These are phyloP conservation scores for Cystobasidium onofrii DNA, from an alignment of 768 basidiomycete genomes.

Conservation along the genomic window DNA sequence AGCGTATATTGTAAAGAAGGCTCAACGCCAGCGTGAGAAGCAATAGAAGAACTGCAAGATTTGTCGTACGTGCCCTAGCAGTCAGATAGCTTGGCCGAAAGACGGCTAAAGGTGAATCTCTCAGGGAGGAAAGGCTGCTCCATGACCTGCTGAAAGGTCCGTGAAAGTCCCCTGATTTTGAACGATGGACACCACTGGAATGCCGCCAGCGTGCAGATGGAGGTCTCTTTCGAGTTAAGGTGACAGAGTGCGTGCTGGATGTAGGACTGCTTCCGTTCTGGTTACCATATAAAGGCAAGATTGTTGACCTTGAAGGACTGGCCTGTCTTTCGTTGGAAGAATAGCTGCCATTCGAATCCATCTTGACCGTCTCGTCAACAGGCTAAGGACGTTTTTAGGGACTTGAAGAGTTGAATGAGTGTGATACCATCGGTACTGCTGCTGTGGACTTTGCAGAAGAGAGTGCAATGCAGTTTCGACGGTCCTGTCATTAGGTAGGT, in stretches of 20 bases:
- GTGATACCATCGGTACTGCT: neutral
- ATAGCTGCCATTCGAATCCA: neutral
- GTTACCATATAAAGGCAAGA: slow-evolving; percentile 1
- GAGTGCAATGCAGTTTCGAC: neutral
- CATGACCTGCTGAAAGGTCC: neutral
- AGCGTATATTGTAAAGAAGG: slow-evolving; percentile 17
- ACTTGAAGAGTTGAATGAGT: neutral
- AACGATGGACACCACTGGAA: neutral
- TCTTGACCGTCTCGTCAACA: neutral
- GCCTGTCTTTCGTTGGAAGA: neutral
- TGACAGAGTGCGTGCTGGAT: neutral
- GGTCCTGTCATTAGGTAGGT: neutral
- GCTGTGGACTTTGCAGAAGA: neutral
- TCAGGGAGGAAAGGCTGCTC: neutral
- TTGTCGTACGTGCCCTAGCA: slow-evolving; percentile 22
- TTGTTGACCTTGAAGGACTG: neutral
- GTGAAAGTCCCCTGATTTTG: neutral
- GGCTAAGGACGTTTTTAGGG: neutral
- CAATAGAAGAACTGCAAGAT: slow-evolving; percentile 27
- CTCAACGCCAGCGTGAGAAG: slow-evolving; percentile 8
- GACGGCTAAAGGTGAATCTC: neutral
- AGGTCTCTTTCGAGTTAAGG: slow-evolving; percentile 1
- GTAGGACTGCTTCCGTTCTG: neutral
- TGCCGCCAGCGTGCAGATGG: neutral
- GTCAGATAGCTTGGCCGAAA: slow-evolving; percentile 10